Conservation (phyloP, 495 filamentous ascomycete species). For the Daldinia concentrica region DNA sequence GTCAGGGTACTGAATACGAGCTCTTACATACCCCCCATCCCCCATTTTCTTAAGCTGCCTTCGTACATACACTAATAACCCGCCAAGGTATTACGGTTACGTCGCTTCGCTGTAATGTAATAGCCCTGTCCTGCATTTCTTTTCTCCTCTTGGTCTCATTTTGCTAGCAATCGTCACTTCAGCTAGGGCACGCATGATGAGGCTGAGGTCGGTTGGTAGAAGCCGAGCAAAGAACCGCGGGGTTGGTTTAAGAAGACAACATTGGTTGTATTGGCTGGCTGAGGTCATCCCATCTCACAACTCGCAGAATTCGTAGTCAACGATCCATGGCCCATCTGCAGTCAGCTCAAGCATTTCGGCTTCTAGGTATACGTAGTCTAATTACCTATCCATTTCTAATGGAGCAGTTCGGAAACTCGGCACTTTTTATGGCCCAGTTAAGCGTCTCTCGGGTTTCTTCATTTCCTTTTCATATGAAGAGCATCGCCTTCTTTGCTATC, state of each 20-base stretch:
- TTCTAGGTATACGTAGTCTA: slow-evolving; percentile 6
- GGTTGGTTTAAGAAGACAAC: slow-evolving; percentile 3
- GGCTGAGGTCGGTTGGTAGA: slow-evolving; percentile 19
- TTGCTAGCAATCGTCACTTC: slow-evolving; percentile 23
- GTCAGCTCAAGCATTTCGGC: slow-evolving; percentile 11
- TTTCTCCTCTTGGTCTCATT: slow-evolving; percentile 13
- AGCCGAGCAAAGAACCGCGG: slow-evolving; percentile 10
- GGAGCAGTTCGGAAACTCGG: slow-evolving; percentile 31
- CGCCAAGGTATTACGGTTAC: slow-evolving; percentile 32
- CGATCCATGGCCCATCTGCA: slow-evolving; percentile 1
- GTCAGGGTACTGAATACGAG: slow-evolving; percentile 37
- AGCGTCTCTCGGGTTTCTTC: slow-evolving; percentile 37
- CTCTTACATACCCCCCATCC: slow-evolving; percentile 17
- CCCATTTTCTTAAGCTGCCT: slow-evolving; percentile 1
- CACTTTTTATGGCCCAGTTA: slow-evolving; percentile 11
- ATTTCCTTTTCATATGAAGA: slow-evolving; percentile 69
- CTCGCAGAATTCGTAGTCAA: not conserved
- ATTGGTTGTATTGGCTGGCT: slow-evolving; percentile 15
- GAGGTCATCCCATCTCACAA: not conserved
- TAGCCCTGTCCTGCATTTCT: slow-evolving; percentile 21
- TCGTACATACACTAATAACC: slow-evolving; percentile 14
- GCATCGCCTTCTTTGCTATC: slow-evolving; percentile 83
- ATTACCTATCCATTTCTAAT: slow-evolving; percentile 2
- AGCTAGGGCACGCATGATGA: slow-evolving; percentile 20
- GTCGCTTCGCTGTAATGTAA: slow-evolving; percentile 3